phyloP scores from a whole-genome alignment of 2,329 filamentous ascomycete genomes.

The Sarocladium strictum region DNA sequence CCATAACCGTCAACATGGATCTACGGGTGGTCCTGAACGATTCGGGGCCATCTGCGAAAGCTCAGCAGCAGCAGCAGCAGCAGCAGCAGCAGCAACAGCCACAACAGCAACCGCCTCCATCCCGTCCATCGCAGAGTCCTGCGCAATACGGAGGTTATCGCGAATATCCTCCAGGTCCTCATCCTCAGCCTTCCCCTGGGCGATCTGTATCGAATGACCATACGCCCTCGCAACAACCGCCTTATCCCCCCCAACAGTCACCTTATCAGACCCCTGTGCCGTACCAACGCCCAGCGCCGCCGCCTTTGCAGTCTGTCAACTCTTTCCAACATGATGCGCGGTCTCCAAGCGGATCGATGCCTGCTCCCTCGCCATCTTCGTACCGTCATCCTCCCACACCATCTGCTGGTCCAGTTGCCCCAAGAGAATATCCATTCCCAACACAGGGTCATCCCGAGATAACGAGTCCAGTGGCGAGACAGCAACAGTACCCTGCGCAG shows the following conservation, averaged over 20 bases:
- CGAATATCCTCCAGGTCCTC: constrained; percentile 41
- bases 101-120: constrained; percentile 20
- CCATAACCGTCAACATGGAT: constrained; percentile 35
- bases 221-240: constrained; percentile 21
- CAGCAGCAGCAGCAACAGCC: constrained; percentile 26
- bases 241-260: constrained; percentile 30
- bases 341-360: constrained; percentile 42
- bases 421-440: constrained; percentile 42
- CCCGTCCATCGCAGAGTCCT: constrained; percentile 27
- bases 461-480: constrained; percentile 45
- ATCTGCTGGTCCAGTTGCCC: constrained; percentile 29
- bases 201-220: constrained; percentile 38
- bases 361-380: constrained; percentile 37
- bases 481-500: constrained; percentile 36
- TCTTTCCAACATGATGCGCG: constrained; percentile 38
- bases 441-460: constrained; percentile 33
- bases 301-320: constrained; percentile 39
- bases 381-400: constrained; percentile 43
- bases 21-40: constrained; percentile 49
- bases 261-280: constrained; percentile 33
- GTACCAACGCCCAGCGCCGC: constrained; percentile 39
- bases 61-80: constrained; percentile 24
- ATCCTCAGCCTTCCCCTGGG: constrained; percentile 44
- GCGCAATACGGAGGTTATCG: constrained; percentile 37
- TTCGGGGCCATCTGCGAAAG: constrained; percentile 29